A percentile compares a stretch with the other conserved stretches of the same genome.
Conservation (phyloP, 2,329 filamentous ascomycete genomes). For the Dactylellina leptospora region DNA sequence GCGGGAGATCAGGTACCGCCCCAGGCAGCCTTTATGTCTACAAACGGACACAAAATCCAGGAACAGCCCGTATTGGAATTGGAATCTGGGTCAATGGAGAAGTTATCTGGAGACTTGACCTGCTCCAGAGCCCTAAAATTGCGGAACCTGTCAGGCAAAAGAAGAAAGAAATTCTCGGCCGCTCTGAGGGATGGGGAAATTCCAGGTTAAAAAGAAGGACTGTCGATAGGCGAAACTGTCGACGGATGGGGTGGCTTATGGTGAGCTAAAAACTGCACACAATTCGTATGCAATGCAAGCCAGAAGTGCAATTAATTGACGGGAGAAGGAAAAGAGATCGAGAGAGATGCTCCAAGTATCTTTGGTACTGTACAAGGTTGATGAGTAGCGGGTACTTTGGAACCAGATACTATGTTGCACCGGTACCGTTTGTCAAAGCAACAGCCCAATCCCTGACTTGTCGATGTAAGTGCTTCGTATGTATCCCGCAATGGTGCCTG, state of each 20-base stretch:
- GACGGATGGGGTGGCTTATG: slow-evolving; percentile 17
- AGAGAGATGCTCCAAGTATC: slow-evolving; percentile 27
- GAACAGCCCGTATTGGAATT: slow-evolving; percentile 32
- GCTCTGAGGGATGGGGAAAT: slow-evolving; percentile 6
- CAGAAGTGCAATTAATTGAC: slow-evolving; percentile 35
- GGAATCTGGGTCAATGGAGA: slow-evolving; percentile 37
- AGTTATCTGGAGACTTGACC: slow-evolving; percentile 43
- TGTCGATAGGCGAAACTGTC: slow-evolving; percentile 16
- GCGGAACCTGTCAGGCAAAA: slow-evolving; percentile 8
- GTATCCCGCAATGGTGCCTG: slow-evolving; percentile 38
- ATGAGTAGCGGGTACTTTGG: slow-evolving; percentile 45
- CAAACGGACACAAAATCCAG: slow-evolving; percentile 28
- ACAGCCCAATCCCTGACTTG: slow-evolving; percentile 19
- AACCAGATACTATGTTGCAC: slow-evolving; percentile 39
- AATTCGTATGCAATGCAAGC: slow-evolving; percentile 38
- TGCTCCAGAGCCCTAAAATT: slow-evolving; percentile 29
- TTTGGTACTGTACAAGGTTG: slow-evolving; percentile 30
- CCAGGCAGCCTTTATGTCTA: slow-evolving; percentile 35
- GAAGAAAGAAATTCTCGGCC: slow-evolving; percentile 17
- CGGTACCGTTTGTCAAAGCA: slow-evolving; percentile 22
- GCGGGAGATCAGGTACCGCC: slow-evolving; percentile 36
- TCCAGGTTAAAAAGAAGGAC: slow-evolving; percentile 1
- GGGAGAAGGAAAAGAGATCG: slow-evolving; percentile 14
- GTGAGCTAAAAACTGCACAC: slow-evolving; percentile 28
- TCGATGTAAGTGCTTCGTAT: slow-evolving; percentile 10